These are phyloP conservation scores for Arxiozyma bovina DNA, from an alignment of 1,139 yeast genomes.

Conservation along the genomic window DNA sequence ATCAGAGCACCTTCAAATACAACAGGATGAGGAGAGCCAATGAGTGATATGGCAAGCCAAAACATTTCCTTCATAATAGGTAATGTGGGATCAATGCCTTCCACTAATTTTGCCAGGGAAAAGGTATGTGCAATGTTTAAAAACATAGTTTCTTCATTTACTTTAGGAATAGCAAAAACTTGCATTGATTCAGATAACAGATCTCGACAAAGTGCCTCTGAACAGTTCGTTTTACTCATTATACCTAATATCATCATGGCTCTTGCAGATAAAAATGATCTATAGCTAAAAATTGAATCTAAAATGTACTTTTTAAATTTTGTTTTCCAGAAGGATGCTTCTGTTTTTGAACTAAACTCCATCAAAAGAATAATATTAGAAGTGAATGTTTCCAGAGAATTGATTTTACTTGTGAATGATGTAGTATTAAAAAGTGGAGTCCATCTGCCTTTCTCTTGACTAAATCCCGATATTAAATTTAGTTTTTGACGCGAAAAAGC, in stretches of 20 bases:
- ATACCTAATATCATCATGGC: conserved; percentile 68
- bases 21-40: conserved; percentile 36
- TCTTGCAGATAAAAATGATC: conserved; percentile 61
- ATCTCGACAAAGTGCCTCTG: conserved; percentile 45
- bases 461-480: conserved; percentile 66
- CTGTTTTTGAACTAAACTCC: conserved; percentile 41
- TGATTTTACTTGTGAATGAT: conserved; percentile 44
- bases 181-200: conserved; percentile 33
- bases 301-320: conserved; percentile 63
- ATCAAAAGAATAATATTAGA: conserved; percentile 52
- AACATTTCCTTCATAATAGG: conserved; percentile 49
- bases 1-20: conserved; percentile 51
- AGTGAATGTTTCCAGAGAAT: conserved; percentile 58
- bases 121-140: conserved; percentile 34
- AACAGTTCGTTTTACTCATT: conserved; percentile 53
- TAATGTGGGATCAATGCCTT: conserved; percentile 52
- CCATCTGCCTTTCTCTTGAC: conserved; percentile 45
- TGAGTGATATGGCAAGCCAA: conserved; percentile 48
- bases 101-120: conserved; percentile 51
- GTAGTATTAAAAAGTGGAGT: conserved; percentile 33
- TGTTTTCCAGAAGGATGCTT: conserved; percentile 53
- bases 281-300: conserved; percentile 53
- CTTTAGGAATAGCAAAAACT: conserved; percentile 31
- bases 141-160: conserved; percentile 29
- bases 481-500: conserved; percentile 66